phyloP scores from a whole-genome alignment of 2,329 filamentous ascomycete genomes.

The Talaromyces islandicus region DNA sequence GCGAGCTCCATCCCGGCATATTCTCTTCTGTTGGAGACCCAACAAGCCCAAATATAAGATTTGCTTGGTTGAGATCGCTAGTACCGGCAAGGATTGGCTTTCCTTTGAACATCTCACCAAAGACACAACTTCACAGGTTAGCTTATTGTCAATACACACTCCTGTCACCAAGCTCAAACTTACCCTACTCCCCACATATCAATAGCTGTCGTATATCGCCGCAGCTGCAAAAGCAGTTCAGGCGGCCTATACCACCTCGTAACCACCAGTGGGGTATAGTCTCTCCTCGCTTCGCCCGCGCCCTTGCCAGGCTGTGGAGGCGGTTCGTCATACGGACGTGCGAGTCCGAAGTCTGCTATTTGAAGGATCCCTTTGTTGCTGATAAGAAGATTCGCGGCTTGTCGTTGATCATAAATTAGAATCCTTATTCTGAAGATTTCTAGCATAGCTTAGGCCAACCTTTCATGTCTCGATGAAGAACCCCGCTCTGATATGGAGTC shows the following conservation, averaged over 20 bases:
- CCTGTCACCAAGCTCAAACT: constrained; percentile 25
- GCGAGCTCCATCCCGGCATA: constrained; percentile 83
- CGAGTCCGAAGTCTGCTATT: constrained; percentile 95
- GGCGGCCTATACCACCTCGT: constrained; percentile 96
- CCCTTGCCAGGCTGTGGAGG: constrained; percentile 70
- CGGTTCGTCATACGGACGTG: constrained; percentile 83
- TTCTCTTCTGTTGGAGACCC: constrained; percentile 82
- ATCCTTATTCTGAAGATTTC: constrained; percentile 2
- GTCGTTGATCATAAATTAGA: neutral
- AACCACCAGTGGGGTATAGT: constrained; percentile 95
- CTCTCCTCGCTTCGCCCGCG: constrained; percentile 76
- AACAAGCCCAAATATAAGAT: constrained; percentile 89
- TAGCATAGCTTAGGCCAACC: constrained; percentile 20
- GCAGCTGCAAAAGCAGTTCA: constrained; percentile 80
- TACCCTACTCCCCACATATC: constrained; percentile 98
- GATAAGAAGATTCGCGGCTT: constrained; percentile 89
- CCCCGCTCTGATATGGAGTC: constrained; percentile 51
- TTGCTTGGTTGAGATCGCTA: constrained; percentile 81
- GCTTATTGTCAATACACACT: neutral
- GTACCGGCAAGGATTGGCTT: constrained; percentile 90
- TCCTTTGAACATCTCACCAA: constrained; percentile 93
- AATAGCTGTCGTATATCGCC: constrained; percentile 92
- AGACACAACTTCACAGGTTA: constrained; percentile 66
- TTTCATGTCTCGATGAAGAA: constrained; percentile 97
- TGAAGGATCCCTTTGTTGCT: constrained; percentile 90